Evolutionary conservation across 345 rosid genomes (phyloP), one percentile per base, ranked within the genome.

Genomic region (Hirschfeldia incana): DNA sequence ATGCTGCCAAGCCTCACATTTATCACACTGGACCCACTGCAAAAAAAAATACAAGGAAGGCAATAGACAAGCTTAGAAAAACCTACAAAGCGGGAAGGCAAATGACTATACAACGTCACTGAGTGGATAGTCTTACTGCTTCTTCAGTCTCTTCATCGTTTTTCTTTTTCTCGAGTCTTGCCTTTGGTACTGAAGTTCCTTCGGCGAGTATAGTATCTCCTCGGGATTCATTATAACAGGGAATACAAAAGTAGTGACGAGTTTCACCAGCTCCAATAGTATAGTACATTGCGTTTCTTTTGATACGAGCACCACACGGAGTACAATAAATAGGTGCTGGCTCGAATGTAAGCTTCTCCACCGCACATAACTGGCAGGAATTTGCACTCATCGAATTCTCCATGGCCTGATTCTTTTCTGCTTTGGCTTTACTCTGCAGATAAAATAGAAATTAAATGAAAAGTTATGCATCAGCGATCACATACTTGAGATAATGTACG

Each of bases 11-110:
- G 92, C 90, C 83, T 96, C 97, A 80, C 99, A 96, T 79, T 96
- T 96, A 89, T 96, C 99, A 87, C 99, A 96, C 76, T 95, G 99
- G 84, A 95, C 98, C 99, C 99, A 95, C 98, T 95, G 90, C 84
- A n/a, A 15, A n/a, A n/a, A n/a, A n/a, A n/a, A 64, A 74, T 70
- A 66, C 28, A 84, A 81, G n/a, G 71, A 83, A 80, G 12, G 2
- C 55, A 62, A 74, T 73, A 62, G 32, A 51, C 36, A 42, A 57
- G 28, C 69, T 70, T 34, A 70, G 65, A 60, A 61, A 78, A 82
- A 49, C 26, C 72, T 33, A 73, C 65, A 79, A 51, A n/a, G 78
- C 8, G 33, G 39, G 73, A 8, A 8, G 11, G 29, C 66, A 73
- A 61, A 21, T 44, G 60, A 76, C 51, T 64, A 58, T 3, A 46